These are phyloP conservation scores for Tetrahymena borealis DNA, from an alignment of 73 alveolate genomes.

Conservation along the genomic window DNA sequence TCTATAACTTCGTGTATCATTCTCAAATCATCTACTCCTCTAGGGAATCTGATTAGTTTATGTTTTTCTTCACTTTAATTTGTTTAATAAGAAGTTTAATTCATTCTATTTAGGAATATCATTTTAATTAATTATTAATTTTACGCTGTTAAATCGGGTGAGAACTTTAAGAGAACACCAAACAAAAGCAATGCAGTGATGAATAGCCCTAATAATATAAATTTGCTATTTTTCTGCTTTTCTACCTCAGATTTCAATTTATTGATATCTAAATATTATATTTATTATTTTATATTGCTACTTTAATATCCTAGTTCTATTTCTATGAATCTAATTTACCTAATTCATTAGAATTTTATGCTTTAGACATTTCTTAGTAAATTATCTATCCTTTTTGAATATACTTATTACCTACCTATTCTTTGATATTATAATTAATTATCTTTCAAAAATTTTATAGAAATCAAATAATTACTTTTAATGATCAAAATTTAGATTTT, in stretches of 20 bases:
- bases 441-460: too few relatives aligned
- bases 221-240: not conserved
- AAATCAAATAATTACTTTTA: not conserved
- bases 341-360: not conserved
- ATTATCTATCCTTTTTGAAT: not conserved
- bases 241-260: not conserved
- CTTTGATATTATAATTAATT: too few relatives aligned
- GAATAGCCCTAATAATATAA: not conserved
- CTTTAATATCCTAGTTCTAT: not conserved
- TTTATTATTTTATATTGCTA: not conserved
- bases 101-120: not conserved
- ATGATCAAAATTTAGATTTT: not conserved
- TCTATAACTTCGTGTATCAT: conserved; percentile 41
- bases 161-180: conserved; percentile 6
- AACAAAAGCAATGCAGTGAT: not conserved
- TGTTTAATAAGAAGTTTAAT: not conserved
- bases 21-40: conserved; percentile 53
- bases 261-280: not conserved
- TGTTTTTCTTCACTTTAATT: conserved; percentile 41
- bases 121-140: not conserved
- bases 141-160: conserved; percentile 31
- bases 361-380: not conserved
- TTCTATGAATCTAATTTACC: too few relatives aligned
- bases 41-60: conserved; percentile 54
- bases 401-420: too few relatives aligned